Evolutionary conservation across 2,329 filamentous ascomycete genomes (phyloP), one percentile per base, ranked within the genome.

Genomic region (Calonectria honghensis): DNA sequence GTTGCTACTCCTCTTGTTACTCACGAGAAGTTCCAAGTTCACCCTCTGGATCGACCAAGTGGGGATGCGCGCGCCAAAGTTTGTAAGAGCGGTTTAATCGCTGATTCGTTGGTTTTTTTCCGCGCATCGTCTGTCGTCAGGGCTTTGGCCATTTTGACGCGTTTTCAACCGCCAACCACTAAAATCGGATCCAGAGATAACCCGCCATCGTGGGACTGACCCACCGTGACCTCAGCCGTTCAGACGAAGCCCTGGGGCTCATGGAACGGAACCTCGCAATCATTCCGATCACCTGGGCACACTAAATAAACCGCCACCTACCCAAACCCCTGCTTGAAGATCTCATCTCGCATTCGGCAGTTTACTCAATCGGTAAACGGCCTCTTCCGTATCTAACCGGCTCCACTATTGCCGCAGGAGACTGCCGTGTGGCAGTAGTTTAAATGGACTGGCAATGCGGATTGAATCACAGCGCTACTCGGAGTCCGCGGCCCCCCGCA

Each of bases 401-500:
- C 6, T 63, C 37, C 57, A 41, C 35, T 41, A 29, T 3, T 16
- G 6, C 18, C 14, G 35, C 20, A 10, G 35, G 35, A 61, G 14
- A 10, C 35, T 27, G 51, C n/a, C 57, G 20, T 61, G 20, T 61
- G 57, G 7, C 32, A 45, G 35, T 31, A 41, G 31, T 9, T 32
- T 24, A 57, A 35, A n/a, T 18, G n/a, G 20, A 27, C 54, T 37
- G 37, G 16, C 45, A 9, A 48, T 29, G 52, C 9, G 16, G 27
- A 18, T 37, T 14, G 7, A n/a, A 24, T 37, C 10, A 24, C 14
- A 59, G 35, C n/a, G 45, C 18, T 4, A 50, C 64, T 3, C 48
- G 70, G 48, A 59, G 59, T 2, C 68, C 39, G 6, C 31, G 50
- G 4, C 64, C 64, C 35, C 72, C 63, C 9, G 75, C 24, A 24